phyloP scores from a whole-genome alignment of 176 grass and related monocot genomes.

The Themeda triandra region DNA sequence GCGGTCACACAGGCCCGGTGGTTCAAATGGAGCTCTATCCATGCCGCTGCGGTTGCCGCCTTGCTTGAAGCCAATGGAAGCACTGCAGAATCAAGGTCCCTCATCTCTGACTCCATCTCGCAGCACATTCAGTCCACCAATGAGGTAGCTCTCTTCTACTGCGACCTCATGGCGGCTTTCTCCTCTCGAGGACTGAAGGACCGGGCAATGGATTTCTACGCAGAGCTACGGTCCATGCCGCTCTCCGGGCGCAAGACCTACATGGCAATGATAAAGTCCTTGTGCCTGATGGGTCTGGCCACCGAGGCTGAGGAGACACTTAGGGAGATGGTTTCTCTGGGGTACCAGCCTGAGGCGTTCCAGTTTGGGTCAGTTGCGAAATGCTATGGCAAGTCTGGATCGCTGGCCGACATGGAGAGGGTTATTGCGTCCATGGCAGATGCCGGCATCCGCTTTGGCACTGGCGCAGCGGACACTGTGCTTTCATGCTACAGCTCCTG shows the following conservation, averaged over 20 bases:
- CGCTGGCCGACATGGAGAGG: constrained; percentile 55
- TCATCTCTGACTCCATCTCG: constrained; percentile 52
- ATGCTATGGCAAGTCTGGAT: constrained; percentile 63
- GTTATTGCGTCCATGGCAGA: constrained; percentile 67
- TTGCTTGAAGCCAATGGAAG: constrained; percentile 54
- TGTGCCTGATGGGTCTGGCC: constrained; percentile 65
- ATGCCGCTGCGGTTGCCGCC: constrained; percentile 48
- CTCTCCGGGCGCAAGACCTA: constrained; percentile 35
- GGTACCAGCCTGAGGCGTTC: constrained; percentile 53
- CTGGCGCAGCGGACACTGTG: constrained; percentile 56
- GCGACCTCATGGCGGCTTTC: constrained; percentile 72
- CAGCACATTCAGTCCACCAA: constrained; percentile 35
- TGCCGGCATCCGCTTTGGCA: constrained; percentile 48
- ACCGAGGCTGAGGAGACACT: constrained; percentile 65
- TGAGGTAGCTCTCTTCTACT: constrained; percentile 62
- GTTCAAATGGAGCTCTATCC: constrained; percentile 81
- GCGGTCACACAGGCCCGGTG: constrained; percentile 63
- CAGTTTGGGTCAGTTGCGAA: constrained; percentile 63
- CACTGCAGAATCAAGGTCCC: constrained; percentile 38
- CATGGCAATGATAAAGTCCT: constrained; percentile 57
- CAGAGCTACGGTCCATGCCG: constrained; percentile 39
- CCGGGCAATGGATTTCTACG: constrained; percentile 44
- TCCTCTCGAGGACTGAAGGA: constrained; percentile 57
- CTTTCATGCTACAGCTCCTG: constrained; percentile 77
- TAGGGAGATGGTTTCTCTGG: constrained; percentile 48